Base-by-base conservation (phyloP, 495 filamentous ascomycete species). In the Patellaria atrata region DNA sequence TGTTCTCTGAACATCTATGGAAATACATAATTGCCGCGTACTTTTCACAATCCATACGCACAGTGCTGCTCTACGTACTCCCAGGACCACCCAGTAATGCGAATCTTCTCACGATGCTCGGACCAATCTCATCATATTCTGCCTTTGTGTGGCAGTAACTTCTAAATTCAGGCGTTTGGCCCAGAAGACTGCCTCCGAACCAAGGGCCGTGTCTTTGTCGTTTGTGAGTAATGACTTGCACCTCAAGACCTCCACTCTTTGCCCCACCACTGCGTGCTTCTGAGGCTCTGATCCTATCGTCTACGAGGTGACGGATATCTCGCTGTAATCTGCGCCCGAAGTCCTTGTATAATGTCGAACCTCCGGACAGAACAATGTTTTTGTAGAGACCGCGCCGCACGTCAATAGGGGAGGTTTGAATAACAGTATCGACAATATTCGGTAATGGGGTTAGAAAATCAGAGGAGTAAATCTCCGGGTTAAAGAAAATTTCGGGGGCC, bases 131-230 rank as follows among this genome's bases (percentile, higher is more conserved):
- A 58, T 92, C 81, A 56, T 94, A 93, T 64, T 80, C 61, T 12
- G 83, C 86, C 68, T 97, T 97, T 30, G 89, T 97, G 58, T 97
- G 89, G 63, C 89, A 97, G 64, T 94, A 96, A 57, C 82, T 92
- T 53, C 82, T 68, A 67, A 97, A 97, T 58, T 96, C 91, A n/a
- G 89, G 89, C 12, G 89, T 97, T 64, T 94, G 89, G 33, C 87
- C 91, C 41, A 97, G 63, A 64, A 97, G 68, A 53, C 81, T 89
- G 33, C 89, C 89, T 50, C 89, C 89, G 59, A 94, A 97, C 89
- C 89, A 97, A 23, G 89, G 89, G 9, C 89, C 89, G 52, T 97
- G 86, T 37, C 84, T 65, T 68, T 97, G 89, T 56, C 86, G 64
- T 68, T 89, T 92, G 63, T 97, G 91, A 27, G 82, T 79, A 40